A percentile compares a stretch with the other conserved stretches of the same genome.
phyloP scores from a whole-genome alignment of 2,329 filamentous ascomycete genomes.

The Fusarium begoniae region DNA sequence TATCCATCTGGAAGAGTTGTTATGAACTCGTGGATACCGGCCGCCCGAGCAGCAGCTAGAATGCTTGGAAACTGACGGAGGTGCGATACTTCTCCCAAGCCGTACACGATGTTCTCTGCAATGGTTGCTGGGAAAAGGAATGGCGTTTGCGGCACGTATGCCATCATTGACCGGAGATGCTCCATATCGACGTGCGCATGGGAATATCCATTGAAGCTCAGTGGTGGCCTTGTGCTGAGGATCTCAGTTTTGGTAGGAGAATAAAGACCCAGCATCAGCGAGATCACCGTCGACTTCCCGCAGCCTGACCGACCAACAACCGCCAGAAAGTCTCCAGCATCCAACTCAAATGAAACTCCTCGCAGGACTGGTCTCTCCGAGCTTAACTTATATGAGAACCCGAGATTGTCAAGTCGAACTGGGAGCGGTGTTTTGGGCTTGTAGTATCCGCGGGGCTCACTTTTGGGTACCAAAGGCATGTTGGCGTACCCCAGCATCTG shows the following conservation, averaged over 20 bases:
- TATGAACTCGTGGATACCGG: slow-evolving; percentile 82
- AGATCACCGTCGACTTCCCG: slow-evolving; percentile 88
- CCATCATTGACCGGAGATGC: slow-evolving; percentile 68
- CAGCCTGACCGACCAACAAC: slow-evolving; percentile 87
- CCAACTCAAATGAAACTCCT: slow-evolving; percentile 72
- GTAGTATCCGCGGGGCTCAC: slow-evolving; percentile 63
- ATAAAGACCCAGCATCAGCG: slow-evolving; percentile 79
- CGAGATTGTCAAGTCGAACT: slow-evolving; percentile 62
- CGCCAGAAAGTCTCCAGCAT: slow-evolving; percentile 72
- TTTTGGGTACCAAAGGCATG: slow-evolving; percentile 63
- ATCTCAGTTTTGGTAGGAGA: slow-evolving; percentile 42
- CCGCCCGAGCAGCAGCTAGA: slow-evolving; percentile 61
- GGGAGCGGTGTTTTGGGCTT: slow-evolving; percentile 48
- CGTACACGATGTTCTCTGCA: slow-evolving; percentile 84
- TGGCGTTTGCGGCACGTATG: slow-evolving; percentile 75
- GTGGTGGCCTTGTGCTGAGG: slow-evolving; percentile 40
- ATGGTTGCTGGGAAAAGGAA: slow-evolving; percentile 82
- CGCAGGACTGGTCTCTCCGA: slow-evolving; percentile 64
- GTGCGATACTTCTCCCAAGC: slow-evolving; percentile 65
- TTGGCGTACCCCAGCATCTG: slow-evolving; percentile 76
- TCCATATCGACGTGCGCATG: slow-evolving; percentile 67
- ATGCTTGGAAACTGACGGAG: slow-evolving; percentile 58
- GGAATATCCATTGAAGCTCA: slow-evolving; percentile 68
- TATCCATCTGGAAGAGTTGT: slow-evolving; percentile 67
- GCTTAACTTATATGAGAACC: slow-evolving; percentile 76